phyloP scores from a whole-genome alignment of 1,139 yeast species.

The Candida sanyaensis region DNA sequence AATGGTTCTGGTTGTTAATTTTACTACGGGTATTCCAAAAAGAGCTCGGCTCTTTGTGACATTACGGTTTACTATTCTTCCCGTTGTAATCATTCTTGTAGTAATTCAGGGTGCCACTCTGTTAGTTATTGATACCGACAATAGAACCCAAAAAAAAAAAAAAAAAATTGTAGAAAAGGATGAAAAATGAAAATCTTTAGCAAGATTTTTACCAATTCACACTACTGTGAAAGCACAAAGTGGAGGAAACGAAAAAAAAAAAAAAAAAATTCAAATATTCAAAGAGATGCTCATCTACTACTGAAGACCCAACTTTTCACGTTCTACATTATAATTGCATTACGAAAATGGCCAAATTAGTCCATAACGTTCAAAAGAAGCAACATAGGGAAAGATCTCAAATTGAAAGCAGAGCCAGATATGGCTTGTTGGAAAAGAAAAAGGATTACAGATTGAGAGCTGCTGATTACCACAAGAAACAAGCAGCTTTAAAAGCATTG shows the following conservation, averaged over 20 bases:
- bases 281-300: constrained; percentile 10
- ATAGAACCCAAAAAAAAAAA: neutral
- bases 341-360: constrained; percentile 68
- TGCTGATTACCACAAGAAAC: constrained; percentile 83
- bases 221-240: neutral
- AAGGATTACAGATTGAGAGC: constrained; percentile 92
- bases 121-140: no score
- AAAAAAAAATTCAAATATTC: neutral
- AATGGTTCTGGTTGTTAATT: neutral
- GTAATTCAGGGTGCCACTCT: neutral
- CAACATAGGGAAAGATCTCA: constrained; percentile 96
- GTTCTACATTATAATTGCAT: neutral
- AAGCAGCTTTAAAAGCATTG: constrained; percentile 77
- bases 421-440: constrained; percentile 90
- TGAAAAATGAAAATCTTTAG: neutral
- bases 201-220: neutral
- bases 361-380: constrained; percentile 90
- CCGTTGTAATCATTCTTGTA: neutral
- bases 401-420: constrained; percentile 66
- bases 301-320: neutral
- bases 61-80: neutral
- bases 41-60: neutral
- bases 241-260: neutral
- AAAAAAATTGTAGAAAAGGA: neutral
- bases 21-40: neutral